These are phyloP conservation scores for Hyphodiscus sp. DNA, from an alignment of 2,329 filamentous ascomycete genomes.

Conservation along the genomic window DNA sequence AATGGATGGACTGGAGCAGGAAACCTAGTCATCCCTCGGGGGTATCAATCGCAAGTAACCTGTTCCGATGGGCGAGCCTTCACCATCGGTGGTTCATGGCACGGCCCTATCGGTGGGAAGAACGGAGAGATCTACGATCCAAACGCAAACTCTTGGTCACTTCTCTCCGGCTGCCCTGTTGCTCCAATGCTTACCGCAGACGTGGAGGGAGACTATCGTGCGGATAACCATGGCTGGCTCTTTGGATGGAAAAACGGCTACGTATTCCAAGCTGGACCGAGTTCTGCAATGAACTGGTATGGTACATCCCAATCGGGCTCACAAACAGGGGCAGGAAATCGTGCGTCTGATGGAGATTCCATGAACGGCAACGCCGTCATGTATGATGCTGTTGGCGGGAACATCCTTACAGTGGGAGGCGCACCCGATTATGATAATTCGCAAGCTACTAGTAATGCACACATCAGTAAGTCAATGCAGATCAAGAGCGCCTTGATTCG, in stretches of 20 bases:
- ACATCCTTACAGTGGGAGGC: constrained; percentile 49
- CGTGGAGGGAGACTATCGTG: constrained; percentile 35
- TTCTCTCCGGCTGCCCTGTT: constrained; percentile 37
- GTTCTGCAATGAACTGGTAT: constrained; percentile 51
- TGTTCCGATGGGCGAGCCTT: constrained; percentile 49
- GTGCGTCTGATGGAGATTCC: constrained; percentile 39
- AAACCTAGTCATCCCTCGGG: constrained; percentile 41
- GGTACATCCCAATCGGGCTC: constrained; percentile 37
- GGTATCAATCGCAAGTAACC: constrained; percentile 46
- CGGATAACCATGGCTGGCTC: constrained; percentile 47
- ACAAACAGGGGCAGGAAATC: constrained; percentile 35
- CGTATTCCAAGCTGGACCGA: constrained; percentile 23
- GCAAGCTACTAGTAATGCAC: constrained; percentile 38
- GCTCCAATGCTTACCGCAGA: constrained; percentile 46
- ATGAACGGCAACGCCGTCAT: constrained; percentile 53
- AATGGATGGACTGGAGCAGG: constrained; percentile 33
- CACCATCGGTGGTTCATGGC: constrained; percentile 49
- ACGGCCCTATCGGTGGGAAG: constrained; percentile 43
- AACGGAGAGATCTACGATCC: constrained; percentile 50
- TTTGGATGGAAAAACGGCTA: constrained; percentile 22
- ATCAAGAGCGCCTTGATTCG: too few relatives aligned
- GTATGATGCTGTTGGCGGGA: constrained; percentile 48
- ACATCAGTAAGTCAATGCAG: constrained; percentile 30
- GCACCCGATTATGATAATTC: constrained; percentile 38
- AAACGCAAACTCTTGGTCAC: constrained; percentile 39